A percentile compares a stretch with the other conserved stretches of the same genome.
These are phyloP conservation scores for Polyporus tsugae DNA, from an alignment of 1,284 basidiomycete genomes.

Conservation along the genomic window DNA sequence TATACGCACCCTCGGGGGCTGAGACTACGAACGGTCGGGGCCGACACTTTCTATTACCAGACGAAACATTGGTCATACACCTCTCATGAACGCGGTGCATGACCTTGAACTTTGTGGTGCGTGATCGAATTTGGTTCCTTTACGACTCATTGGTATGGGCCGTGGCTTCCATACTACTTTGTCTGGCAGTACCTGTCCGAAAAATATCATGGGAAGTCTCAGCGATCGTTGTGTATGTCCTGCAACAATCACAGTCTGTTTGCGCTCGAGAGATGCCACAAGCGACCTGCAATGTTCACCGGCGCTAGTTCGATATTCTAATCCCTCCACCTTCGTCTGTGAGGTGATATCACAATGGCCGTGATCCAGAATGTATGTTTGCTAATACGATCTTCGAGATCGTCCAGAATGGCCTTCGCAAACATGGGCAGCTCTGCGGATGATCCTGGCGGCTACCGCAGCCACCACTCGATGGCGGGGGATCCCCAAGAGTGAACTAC, in stretches of 20 bases:
- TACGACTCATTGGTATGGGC: not conserved
- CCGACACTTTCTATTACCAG: not conserved
- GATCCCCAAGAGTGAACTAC: constrained; percentile 14
- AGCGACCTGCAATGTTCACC: not conserved
- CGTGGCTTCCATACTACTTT: not conserved
- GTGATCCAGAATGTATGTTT: not conserved
- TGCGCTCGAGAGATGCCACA: no score
- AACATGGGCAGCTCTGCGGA: constrained; percentile 4
- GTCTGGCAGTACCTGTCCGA: not conserved
- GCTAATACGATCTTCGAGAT: constrained; percentile 8
- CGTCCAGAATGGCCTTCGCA: not conserved
- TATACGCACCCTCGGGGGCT: not conserved
- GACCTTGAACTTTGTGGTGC: not conserved
- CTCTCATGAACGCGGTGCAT: not conserved
- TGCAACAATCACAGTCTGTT: not conserved
- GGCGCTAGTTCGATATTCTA: not conserved
- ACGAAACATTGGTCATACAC: not conserved
- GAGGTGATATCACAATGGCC: not conserved
- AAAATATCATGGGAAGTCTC: not conserved
- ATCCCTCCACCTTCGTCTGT: not conserved
- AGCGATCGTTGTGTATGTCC: not conserved
- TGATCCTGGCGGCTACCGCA: constrained; percentile 12
- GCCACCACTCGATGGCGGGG: constrained; percentile 25
- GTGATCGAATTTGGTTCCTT: not conserved
- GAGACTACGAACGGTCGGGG: not conserved